Percentiles rank a stretch among this genome's conserved stretches.
These are phyloP conservation scores for Chaetomium cochliodes DNA, from an alignment of 495 filamentous ascomycete species.

Conservation along the genomic window DNA sequence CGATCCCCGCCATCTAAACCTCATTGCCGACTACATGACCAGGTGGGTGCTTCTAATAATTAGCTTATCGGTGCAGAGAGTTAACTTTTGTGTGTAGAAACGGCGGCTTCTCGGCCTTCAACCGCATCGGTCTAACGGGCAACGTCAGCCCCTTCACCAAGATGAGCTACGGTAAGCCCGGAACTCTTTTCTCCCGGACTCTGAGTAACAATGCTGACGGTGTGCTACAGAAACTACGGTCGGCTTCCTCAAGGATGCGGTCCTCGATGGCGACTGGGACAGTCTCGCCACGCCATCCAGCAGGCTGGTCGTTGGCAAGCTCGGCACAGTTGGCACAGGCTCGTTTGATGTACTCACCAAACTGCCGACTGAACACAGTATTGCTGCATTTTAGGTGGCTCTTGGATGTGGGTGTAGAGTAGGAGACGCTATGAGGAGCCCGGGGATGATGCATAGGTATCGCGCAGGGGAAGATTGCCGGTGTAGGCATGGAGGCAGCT, in stretches of 20 bases:
- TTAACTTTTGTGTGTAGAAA: conserved; percentile 44
- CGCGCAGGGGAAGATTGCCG: not conserved
- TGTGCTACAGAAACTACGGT: conserved; percentile 69
- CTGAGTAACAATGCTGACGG: conserved; percentile 11
- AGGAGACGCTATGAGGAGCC: not conserved
- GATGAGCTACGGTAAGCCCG: conserved; percentile 76
- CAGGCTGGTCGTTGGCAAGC: conserved; percentile 81
- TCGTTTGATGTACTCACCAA: conserved; percentile 77
- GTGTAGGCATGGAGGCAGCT: not conserved
- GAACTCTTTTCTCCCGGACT: no score
- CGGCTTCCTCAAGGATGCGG: conserved; percentile 86
- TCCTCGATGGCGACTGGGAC: conserved; percentile 85
- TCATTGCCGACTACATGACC: conserved; percentile 97
- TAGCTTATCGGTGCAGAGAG: not conserved
- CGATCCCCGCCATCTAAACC: conserved; percentile 86
- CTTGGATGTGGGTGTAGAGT: not conserved
- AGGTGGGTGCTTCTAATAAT: conserved; percentile 17
- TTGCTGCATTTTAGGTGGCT: conserved; percentile 22
- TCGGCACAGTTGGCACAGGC: conserved; percentile 82
- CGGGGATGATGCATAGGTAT: not conserved
- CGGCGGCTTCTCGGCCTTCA: conserved; percentile 86
- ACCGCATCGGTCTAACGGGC: conserved; percentile 78
- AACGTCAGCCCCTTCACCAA: conserved; percentile 88
- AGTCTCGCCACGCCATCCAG: conserved; percentile 80
- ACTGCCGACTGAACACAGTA: conserved; percentile 41